Base-by-base conservation (phyloP, 352 stramenopile genomes). In the Phytophthora aleatoria region DNA sequence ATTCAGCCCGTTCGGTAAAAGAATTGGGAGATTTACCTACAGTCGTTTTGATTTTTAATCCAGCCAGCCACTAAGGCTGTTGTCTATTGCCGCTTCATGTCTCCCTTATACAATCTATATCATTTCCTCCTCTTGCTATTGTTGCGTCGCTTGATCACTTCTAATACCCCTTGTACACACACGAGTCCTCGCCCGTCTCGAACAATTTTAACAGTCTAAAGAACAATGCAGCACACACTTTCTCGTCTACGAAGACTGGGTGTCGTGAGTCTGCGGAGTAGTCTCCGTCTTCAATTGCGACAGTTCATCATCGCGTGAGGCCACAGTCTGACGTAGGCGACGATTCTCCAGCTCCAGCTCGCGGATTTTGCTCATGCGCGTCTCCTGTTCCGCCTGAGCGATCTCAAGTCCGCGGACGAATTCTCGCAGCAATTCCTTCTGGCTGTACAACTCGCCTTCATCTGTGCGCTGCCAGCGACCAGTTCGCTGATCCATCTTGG, bases 341-440 rank as follows among this genome's bases (percentile, higher is more conserved):
- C 60, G 63, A 64, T 91, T 92, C 52, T 89, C 84, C 12, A 86
- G 47, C 57, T 92, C 81, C 8, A 92, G 67, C 50, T 90, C 83
- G 39, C 73, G 69, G 38, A 92, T 90, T 49, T 89, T 84, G 59
- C 74, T 90, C 76, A 90, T 81, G 1, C 80, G 77, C 54, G 81
- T 90, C 43, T 91, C 81, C 54, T 92, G 83, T 55, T 91, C 84
- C 4, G 77, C 80, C 16, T 89, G 78, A 10, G 80, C 84, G 57
- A 91, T 89, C 59, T 92, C 84, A 11, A 92, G 57, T 11, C 79
- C 81, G 5, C 81, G 80, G 30, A 92, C 81, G 48, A 92, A 90
- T 67, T 92, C 84, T 6, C 67, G 70, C 50, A 92, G 67, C 44
- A 92, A 57, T 41, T 89, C 79, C 24, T 76, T 76, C 48, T 86